Percentiles rank a stretch among this genome's conserved stretches.
These are phyloP conservation scores for Seminavis robusta DNA, from an alignment of 108 stramenopile genomes.

Conservation along the genomic window DNA sequence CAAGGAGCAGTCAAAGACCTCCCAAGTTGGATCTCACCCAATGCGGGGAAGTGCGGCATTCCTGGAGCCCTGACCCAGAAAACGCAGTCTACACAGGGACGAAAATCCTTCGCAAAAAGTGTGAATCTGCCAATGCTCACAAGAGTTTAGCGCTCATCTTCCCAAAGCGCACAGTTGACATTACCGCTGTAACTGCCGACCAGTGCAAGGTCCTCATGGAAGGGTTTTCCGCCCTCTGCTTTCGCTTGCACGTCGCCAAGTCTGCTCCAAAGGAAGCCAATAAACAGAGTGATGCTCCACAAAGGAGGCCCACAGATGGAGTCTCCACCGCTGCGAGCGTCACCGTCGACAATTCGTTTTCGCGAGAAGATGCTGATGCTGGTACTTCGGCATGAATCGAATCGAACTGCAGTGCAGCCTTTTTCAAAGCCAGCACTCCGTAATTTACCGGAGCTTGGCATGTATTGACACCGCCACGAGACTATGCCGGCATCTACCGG, in stretches of 20 bases:
- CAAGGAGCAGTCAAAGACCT: constrained; percentile 35
- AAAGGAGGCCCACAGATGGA: no score
- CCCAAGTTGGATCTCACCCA: constrained; percentile 56
- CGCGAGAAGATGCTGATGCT: no score
- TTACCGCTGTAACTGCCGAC: constrained; percentile 56
- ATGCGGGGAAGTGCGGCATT: constrained; percentile 57
- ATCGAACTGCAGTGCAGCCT: no score
- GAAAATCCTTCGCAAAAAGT: constrained; percentile 46
- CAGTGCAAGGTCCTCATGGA: constrained; percentile 69
- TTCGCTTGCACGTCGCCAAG: constrained; percentile 55
- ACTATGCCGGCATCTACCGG: no score
- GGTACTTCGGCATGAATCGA: no score
- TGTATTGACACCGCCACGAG: no score
- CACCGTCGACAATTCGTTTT: no score
- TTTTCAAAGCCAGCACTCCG: no score
- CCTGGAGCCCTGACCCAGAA: constrained; percentile 57
- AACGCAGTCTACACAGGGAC: constrained; percentile 60
- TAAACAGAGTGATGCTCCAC: no score
- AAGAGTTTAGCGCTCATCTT: constrained; percentile 59
- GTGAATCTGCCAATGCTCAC: constrained; percentile 53
- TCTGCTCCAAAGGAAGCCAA: no score
- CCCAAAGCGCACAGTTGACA: constrained; percentile 55
- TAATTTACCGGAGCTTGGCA: no score
- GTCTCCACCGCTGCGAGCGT: no score
- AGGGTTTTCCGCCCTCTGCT: constrained; percentile 60